Evolutionary conservation across 2,329 filamentous ascomycete genomes (phyloP).

Genomic region (Fonsecaea monophora): DNA sequence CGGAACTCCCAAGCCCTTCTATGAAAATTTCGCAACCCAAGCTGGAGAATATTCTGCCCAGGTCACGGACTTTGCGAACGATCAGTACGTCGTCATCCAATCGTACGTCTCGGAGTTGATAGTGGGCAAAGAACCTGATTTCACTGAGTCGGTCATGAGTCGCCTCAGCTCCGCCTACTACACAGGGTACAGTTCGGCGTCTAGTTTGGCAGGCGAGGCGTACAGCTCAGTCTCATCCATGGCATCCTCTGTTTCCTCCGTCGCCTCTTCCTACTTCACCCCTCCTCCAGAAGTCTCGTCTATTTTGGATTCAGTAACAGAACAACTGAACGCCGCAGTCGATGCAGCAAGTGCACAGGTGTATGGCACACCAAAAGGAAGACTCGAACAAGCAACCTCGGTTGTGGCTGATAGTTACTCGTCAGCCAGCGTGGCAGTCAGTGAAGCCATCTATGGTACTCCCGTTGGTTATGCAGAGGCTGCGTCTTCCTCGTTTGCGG

Average conservation of each 20-base stretch:
- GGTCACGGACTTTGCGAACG: constrained; percentile 65
- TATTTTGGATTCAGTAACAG: constrained; percentile 63
- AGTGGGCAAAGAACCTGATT: constrained; percentile 77
- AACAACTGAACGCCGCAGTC: constrained; percentile 65
- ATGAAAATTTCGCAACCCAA: constrained; percentile 30
- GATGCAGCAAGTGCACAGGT: constrained; percentile 64
- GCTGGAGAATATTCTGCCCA: constrained; percentile 61
- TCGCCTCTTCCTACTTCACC: constrained; percentile 51
- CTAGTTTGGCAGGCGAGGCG: constrained; percentile 59
- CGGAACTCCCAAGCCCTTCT: constrained; percentile 63
- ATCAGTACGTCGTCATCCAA: constrained; percentile 73
- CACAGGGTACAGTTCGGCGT: constrained; percentile 63
- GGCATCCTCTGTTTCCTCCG: constrained; percentile 46
- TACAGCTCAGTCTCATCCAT: constrained; percentile 49
- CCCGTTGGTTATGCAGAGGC: constrained; percentile 60
- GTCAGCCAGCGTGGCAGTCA: constrained; percentile 53
- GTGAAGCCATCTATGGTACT: constrained; percentile 63
- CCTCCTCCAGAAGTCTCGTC: constrained; percentile 64
- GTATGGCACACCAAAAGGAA: constrained; percentile 63
- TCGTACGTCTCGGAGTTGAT: constrained; percentile 78
- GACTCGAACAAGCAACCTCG: constrained; percentile 61
- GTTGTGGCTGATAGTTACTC: constrained; percentile 61
- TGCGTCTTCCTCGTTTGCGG: constrained; percentile 60
- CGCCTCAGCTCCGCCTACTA: constrained; percentile 75
- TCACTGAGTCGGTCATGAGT: constrained; percentile 79